A percentile compares a stretch with the other conserved stretches of the same genome.
These are phyloP conservation scores for Westerdykella ornata DNA, from an alignment of 2,329 filamentous ascomycete genomes.

Conservation along the genomic window DNA sequence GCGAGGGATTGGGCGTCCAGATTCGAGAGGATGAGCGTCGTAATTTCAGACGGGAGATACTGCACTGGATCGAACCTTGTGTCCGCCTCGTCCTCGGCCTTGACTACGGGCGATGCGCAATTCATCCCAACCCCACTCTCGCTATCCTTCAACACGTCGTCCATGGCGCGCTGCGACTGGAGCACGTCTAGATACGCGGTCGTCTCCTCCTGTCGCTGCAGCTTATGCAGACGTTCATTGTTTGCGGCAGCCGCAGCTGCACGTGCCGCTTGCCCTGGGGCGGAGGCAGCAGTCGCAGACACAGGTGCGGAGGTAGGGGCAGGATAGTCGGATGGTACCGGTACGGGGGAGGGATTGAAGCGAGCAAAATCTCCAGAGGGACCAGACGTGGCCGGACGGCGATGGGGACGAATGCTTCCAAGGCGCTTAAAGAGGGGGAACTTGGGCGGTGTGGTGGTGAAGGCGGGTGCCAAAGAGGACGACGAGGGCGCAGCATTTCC, in stretches of 20 bases:
- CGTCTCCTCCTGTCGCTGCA: slow-evolving; percentile 29
- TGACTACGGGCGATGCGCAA: slow-evolving; percentile 28
- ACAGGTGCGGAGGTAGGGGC: slow-evolving; percentile 1
- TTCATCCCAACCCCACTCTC: slow-evolving; percentile 36
- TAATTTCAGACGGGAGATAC: slow-evolving; percentile 53
- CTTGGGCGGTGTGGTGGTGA: slow-evolving; percentile 10
- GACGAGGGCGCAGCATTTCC: not conserved
- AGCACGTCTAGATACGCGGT: slow-evolving; percentile 7
- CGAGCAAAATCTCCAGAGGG: slow-evolving; percentile 21
- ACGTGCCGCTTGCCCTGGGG: slow-evolving; percentile 22
- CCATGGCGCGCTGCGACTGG: slow-evolving; percentile 3
- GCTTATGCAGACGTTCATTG: slow-evolving; percentile 24
- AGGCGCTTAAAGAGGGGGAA: slow-evolving; percentile 25
- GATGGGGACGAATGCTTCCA: slow-evolving; percentile 22
- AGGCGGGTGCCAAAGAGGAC: not conserved
- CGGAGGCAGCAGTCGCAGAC: slow-evolving; percentile 2
- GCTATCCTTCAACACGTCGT: slow-evolving; percentile 32
- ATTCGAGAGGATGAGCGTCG: slow-evolving; percentile 53
- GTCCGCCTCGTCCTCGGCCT: slow-evolving; percentile 28
- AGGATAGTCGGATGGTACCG: slow-evolving; percentile 17
- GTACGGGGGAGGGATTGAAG: slow-evolving; percentile 20
- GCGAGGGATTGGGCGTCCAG: slow-evolving; percentile 54
- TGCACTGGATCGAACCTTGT: slow-evolving; percentile 47
- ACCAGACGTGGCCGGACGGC: slow-evolving; percentile 25
- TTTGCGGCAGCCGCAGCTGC: slow-evolving; percentile 34